These are phyloP conservation scores for Fusarium drepaniforme DNA, from an alignment of 2,329 filamentous ascomycete genomes.

Conservation along the genomic window DNA sequence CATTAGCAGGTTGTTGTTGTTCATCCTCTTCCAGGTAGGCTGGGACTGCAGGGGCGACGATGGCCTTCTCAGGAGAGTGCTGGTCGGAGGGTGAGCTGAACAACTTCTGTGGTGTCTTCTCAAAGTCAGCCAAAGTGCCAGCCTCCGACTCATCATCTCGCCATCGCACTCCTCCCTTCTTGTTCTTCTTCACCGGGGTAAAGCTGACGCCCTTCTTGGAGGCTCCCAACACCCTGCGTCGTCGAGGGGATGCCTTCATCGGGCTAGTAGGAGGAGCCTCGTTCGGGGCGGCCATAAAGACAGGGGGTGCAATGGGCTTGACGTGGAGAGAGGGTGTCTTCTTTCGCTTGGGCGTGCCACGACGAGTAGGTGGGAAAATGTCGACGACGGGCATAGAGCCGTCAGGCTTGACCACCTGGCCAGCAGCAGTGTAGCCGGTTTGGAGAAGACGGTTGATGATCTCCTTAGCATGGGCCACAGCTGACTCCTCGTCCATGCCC, in stretches of 20 bases:
- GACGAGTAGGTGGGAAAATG: conserved; percentile 76
- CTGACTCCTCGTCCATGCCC: conserved; percentile 85
- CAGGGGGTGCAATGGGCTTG: conserved; percentile 60
- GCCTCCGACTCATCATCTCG: conserved; percentile 88
- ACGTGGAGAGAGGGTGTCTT: conserved; percentile 58
- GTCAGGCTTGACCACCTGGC: conserved; percentile 92
- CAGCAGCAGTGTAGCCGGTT: conserved; percentile 78
- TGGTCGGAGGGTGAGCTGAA: conserved; percentile 66
- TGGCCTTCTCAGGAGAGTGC: conserved; percentile 41
- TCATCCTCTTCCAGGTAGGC: conserved; percentile 36
- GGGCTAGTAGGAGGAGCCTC: conserved; percentile 60
- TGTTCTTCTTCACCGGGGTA: conserved; percentile 82
- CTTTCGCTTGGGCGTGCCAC: conserved; percentile 83
- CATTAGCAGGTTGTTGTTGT: conserved; percentile 46
- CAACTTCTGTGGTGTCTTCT: conserved; percentile 85
- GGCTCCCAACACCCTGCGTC: conserved; percentile 74
- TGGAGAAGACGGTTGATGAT: conserved; percentile 84
- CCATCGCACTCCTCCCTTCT: conserved; percentile 89
- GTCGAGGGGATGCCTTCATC: conserved; percentile 82
- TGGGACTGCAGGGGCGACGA: conserved; percentile 48
- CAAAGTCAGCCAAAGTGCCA: conserved; percentile 88
- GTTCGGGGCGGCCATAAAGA: conserved; percentile 50
- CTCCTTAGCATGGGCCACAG: conserved; percentile 81
- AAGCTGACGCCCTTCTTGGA: conserved; percentile 80
- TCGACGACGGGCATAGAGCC: conserved; percentile 73